Evolutionary conservation across 2,329 filamentous ascomycete genomes (phyloP).

Genomic region (Claviceps cyperi): DNA sequence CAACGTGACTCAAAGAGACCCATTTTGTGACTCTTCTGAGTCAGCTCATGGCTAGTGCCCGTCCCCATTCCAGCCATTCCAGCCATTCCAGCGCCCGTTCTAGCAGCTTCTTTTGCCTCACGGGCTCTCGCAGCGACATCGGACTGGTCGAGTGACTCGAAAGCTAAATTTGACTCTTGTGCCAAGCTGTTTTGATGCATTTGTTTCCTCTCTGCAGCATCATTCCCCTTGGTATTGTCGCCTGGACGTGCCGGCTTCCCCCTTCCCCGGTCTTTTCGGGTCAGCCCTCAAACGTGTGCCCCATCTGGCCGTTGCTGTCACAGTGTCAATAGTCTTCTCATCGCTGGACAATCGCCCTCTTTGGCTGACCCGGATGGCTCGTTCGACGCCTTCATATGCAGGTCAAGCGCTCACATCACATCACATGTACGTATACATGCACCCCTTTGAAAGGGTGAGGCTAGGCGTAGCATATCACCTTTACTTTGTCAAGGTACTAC

Average conservation of each 20-base stretch:
- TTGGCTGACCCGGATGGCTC: too few species aligned
- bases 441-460: too few species aligned
- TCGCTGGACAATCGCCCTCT: too few species aligned
- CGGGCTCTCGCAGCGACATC: background rate
- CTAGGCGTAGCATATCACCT: too few species aligned
- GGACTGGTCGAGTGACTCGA: background rate
- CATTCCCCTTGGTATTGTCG: background rate
- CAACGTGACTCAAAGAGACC: slow-evolving; percentile 4
- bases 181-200: background rate
- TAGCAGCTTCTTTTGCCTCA: background rate
- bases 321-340: too few species aligned
- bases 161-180: background rate
- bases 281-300: too few species aligned
- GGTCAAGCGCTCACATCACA: too few species aligned
- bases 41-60: background rate
- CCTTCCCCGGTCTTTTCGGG: too few species aligned
- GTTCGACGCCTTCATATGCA: too few species aligned
- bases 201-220: background rate
- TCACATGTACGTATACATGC: too few species aligned
- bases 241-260: background rate
- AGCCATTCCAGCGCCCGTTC: background rate
- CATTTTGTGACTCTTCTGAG: background rate
- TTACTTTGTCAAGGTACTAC: too few species aligned
- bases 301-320: too few species aligned
- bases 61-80: background rate